phyloP scores from a whole-genome alignment of 305 asterid genomes.

The Fraxinus sp. region DNA sequence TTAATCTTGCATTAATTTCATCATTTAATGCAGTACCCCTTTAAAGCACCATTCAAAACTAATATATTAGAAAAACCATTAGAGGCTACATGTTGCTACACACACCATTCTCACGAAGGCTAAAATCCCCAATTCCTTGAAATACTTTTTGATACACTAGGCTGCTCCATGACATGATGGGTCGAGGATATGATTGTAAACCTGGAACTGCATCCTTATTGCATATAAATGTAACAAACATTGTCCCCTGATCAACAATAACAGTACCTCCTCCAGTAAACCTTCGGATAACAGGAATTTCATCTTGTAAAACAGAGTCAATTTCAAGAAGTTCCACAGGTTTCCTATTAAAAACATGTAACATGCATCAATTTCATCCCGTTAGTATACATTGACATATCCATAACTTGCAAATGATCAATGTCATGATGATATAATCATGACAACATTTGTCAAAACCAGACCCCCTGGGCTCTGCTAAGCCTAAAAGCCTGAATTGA shows the following conservation, averaged over 20 bases:
- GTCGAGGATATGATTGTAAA: slow-evolving; percentile 75
- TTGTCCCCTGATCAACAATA: slow-evolving; percentile 73
- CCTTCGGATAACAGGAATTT: slow-evolving; percentile 77
- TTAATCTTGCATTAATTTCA: background rate
- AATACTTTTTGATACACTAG: slow-evolving; percentile 59
- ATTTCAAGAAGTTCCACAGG: slow-evolving; percentile 74
- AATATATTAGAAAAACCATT: background rate
- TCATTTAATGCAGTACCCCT: background rate
- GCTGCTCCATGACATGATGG: slow-evolving; percentile 89
- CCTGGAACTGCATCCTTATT: slow-evolving; percentile 80
- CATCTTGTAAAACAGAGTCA: slow-evolving; percentile 61
- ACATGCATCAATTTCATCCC: slow-evolving; percentile 29
- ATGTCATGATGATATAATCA: background rate
- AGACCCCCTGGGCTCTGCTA: background rate
- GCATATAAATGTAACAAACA: slow-evolving; percentile 81
- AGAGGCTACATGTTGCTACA: slow-evolving; percentile 1
- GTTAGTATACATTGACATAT: slow-evolving; percentile 17
- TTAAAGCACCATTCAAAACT: background rate
- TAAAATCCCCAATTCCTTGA: slow-evolving; percentile 65
- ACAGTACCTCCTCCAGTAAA: slow-evolving; percentile 98
- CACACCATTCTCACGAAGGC: slow-evolving; percentile 83
- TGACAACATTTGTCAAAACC: background rate
- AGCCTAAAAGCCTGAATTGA: background rate
- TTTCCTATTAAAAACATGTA: slow-evolving; percentile 54
- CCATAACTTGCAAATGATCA: slow-evolving; percentile 25